Conservation (phyloP, 345 rosid genomes). For the Angophora floribunda region DNA sequence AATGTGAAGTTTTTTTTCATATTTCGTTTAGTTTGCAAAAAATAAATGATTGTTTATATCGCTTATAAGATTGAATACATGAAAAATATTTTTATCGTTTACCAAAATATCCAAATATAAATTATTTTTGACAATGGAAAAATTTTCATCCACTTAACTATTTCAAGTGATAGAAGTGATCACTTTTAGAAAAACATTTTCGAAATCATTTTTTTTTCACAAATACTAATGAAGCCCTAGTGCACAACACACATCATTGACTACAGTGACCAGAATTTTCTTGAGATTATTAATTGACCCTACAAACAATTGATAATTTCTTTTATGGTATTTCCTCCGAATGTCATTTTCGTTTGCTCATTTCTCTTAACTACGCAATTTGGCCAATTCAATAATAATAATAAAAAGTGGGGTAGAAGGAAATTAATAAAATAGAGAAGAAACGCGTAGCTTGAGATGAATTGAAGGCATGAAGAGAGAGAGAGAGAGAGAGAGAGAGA, state of each 20-base stretch:
- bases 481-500: not conserved
- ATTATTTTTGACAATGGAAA: rapidly evolving
- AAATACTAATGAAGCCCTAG: no score
- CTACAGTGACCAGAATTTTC: not conserved
- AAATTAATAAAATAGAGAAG: not conserved
- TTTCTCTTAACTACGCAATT: not conserved
- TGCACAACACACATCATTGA: not conserved
- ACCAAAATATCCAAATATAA: not conserved
- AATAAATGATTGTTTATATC: not conserved
- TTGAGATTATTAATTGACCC: not conserved
- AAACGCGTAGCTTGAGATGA: not conserved
- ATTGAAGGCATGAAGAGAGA: not conserved
- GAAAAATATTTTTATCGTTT: not conserved
- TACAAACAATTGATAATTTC: not conserved
- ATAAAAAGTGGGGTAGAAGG: not conserved
- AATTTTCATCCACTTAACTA: no score
- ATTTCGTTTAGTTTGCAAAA: not conserved
- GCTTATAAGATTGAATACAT: not conserved
- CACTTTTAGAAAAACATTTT: no score
- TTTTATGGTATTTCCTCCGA: not conserved
- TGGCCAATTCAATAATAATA: not conserved
- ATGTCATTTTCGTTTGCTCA: not conserved
- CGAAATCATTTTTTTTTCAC: not conserved
- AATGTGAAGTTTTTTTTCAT: not conserved
- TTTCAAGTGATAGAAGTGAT: rapidly evolving